These are phyloP conservation scores for Selaginella moellendorffii DNA, from an alignment of 75 land plant species.

Conservation along the genomic window DNA sequence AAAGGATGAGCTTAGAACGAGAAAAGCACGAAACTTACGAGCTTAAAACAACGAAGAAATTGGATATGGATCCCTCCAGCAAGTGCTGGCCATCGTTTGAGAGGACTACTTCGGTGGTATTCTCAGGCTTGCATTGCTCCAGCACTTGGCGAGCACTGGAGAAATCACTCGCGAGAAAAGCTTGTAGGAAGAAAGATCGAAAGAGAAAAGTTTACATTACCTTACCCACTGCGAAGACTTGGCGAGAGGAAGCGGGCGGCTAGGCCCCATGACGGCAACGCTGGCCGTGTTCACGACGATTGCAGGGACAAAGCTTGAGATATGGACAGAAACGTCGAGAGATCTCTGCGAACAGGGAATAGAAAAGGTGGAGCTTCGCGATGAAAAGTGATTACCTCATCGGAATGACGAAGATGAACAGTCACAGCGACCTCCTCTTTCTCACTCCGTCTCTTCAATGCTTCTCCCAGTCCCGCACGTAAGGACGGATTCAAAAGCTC, in stretches of 20 bases:
- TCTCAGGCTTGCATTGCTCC: no score
- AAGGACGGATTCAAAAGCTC: conserved; percentile 20
- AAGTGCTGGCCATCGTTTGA: conserved; percentile 78
- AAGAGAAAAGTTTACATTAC: no score
- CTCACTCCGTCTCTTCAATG: conserved; percentile 16
- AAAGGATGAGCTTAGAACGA: background rate
- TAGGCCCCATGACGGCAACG: conserved; percentile 55
- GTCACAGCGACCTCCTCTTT: conserved; percentile 43
- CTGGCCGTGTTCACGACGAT: conserved; percentile 19
- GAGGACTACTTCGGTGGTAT: conserved; percentile 52
- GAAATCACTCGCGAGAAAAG: conserved; percentile 3
- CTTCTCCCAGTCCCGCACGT: conserved; percentile 16
- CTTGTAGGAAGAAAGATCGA: background rate
- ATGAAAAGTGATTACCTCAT: no score
- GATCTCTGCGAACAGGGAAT: no score
- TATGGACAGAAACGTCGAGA: conserved; percentile 47
- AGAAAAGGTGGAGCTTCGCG: conserved; percentile 11
- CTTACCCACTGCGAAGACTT: conserved; percentile 78
- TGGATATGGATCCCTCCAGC: conserved; percentile 69
- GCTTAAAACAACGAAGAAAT: conserved; percentile 55
- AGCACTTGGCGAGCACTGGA: conserved; percentile 41
- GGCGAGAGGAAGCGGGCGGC: conserved; percentile 46
- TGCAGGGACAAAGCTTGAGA: conserved; percentile 34
- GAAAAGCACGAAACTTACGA: background rate
- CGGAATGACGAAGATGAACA: conserved; percentile 29